A percentile compares a stretch with the other conserved stretches of the same genome.
Conservation (phyloP, 225 moss, liverwort and hornwort species). For the Asterella californica region DNA sequence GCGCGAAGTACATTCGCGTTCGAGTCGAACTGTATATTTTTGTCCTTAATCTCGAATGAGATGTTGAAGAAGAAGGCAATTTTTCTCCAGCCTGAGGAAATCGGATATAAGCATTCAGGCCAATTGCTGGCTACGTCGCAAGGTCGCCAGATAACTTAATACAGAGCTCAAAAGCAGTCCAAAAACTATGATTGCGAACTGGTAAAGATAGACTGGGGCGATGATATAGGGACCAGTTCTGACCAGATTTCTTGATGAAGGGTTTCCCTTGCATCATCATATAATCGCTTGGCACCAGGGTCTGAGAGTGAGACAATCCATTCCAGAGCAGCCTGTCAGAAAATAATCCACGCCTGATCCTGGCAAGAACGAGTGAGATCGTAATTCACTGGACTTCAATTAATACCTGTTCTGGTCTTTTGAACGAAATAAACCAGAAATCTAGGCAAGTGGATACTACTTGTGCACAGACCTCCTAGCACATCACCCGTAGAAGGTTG, state of each 20-base stretch:
- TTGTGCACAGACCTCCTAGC: background rate
- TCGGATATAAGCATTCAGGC: background rate
- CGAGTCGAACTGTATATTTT: slow-evolving; percentile 39
- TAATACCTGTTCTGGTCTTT: background rate
- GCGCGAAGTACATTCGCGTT: slow-evolving; percentile 46
- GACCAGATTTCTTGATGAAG: slow-evolving; percentile 51
- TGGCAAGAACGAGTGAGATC: too few species aligned
- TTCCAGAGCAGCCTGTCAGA: slow-evolving; percentile 18
- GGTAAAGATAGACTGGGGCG: background rate
- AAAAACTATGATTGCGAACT: background rate
- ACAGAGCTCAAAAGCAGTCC: too few species aligned
- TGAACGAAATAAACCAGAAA: too few species aligned
- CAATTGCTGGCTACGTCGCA: background rate
- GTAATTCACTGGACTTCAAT: too few species aligned
- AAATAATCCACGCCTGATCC: background rate
- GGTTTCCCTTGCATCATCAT: slow-evolving; percentile 46
- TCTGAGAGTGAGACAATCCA: slow-evolving; percentile 34
- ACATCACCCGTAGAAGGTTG: background rate
- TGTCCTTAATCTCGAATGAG: slow-evolving; percentile 54
- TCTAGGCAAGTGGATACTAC: too few species aligned
- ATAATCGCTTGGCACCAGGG: slow-evolving; percentile 42
- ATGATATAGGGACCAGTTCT: background rate
- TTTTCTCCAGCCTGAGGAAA: slow-evolving; percentile 48
- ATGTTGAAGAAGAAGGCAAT: slow-evolving; percentile 56
- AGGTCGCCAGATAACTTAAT: background rate